Percentiles rank a stretch among this genome's conserved stretches.
Evolutionary conservation across 1,284 basidiomycete species (phyloP).

Genomic region (Ceratobasidium sp.): DNA sequence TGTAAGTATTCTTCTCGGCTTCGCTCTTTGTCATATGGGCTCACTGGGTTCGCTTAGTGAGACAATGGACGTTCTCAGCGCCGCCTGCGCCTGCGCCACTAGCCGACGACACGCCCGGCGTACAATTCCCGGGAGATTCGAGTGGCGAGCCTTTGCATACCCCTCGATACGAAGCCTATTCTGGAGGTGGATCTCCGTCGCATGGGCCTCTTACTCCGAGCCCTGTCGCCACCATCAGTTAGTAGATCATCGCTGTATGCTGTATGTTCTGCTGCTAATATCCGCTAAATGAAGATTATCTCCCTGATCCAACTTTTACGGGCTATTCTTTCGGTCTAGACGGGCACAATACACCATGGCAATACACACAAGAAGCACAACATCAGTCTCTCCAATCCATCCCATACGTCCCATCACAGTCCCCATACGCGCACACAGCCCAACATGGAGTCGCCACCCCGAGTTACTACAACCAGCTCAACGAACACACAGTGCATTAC

Average conservation of each 20-base stretch:
- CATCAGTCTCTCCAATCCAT: conserved; percentile 1
- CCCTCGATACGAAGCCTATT: neutral
- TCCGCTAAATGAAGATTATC: neutral
- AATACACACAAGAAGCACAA: conserved; percentile 1
- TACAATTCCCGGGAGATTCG: neutral
- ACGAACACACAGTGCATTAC: conserved; percentile 17
- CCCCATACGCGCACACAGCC: neutral
- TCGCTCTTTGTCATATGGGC: neutral
- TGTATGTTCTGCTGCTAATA: neutral
- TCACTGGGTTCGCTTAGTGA: conserved; percentile 14
- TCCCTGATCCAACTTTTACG: no score
- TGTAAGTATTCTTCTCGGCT: conserved; percentile 5
- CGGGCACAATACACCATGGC: no score
- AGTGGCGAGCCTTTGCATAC: conserved; percentile 3
- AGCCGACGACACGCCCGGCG: neutral
- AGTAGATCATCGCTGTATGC: neutral
- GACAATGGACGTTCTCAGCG: conserved; percentile 12
- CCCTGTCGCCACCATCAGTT: conserved; percentile 11
- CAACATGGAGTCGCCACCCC: conserved; percentile 4
- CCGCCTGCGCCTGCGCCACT: conserved; percentile 9
- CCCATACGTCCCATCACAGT: conserved; percentile 11
- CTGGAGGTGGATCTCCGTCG: neutral
- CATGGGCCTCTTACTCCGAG: conserved; percentile 32
- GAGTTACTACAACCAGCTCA: conserved; percentile 18
- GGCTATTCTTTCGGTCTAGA: no score